Evolutionary conservation across 2,329 filamentous ascomycete genomes (phyloP).

Genomic region (Penicillium psychrosexuale): DNA sequence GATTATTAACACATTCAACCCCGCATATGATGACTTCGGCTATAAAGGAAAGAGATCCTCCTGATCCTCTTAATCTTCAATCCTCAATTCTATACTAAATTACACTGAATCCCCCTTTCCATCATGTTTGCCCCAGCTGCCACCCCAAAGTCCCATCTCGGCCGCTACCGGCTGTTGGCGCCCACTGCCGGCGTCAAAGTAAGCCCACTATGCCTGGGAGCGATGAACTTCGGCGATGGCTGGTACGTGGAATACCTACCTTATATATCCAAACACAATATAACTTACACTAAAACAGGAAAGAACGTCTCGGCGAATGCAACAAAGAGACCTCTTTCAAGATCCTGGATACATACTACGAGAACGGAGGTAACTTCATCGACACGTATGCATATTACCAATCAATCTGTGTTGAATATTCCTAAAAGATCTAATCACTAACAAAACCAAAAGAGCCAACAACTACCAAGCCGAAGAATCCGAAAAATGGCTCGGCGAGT

Average conservation of each 20-base stretch:
- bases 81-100: neutral
- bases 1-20: neutral
- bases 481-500: slow-evolving; percentile 53
- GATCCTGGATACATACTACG: slow-evolving; percentile 51
- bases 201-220: slow-evolving; percentile 53
- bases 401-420: neutral
- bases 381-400: slow-evolving; percentile 41
- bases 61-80: neutral
- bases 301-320: slow-evolving; percentile 39
- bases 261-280: neutral
- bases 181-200: slow-evolving; percentile 53
- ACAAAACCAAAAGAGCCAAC: slow-evolving; percentile 35
- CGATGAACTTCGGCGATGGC: slow-evolving; percentile 55
- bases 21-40: neutral
- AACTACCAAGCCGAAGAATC: slow-evolving; percentile 50
- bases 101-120: neutral
- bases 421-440: neutral
- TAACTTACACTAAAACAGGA: slow-evolving; percentile 10
- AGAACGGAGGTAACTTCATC: slow-evolving; percentile 54
- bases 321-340: slow-evolving; percentile 49
- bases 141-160: slow-evolving; percentile 38
- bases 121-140: slow-evolving; percentile 11
- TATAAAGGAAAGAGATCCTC: neutral
- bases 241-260: slow-evolving; percentile 34
- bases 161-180: slow-evolving; percentile 52